phyloP scores from a whole-genome alignment of 2,329 filamentous ascomycete species.

The Gnomoniopsis smithogilvyi region DNA sequence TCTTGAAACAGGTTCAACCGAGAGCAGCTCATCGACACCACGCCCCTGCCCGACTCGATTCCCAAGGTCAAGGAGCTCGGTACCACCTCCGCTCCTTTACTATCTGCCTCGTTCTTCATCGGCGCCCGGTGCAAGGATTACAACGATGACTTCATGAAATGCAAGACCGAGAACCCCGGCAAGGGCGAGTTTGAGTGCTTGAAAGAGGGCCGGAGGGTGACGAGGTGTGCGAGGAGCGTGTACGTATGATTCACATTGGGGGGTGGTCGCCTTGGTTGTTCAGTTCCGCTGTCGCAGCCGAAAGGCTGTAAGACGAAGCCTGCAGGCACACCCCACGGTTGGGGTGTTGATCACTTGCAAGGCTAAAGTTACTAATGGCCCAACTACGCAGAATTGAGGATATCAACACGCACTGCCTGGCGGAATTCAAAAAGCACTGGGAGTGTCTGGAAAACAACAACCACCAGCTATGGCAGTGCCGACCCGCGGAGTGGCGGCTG shows the following conservation, averaged over 20 bases:
- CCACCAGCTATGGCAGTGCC: conserved; percentile 95
- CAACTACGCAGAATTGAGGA: conserved; percentile 70
- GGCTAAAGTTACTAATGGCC: conserved; percentile 1
- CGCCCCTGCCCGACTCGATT: conserved; percentile 87
- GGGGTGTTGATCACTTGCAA: background rate
- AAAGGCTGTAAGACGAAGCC: background rate
- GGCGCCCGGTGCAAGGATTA: conserved; percentile 90
- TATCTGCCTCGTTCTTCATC: conserved; percentile 95
- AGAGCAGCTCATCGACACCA: conserved; percentile 89
- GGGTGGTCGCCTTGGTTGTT: background rate
- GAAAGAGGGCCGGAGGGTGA: conserved; percentile 95
- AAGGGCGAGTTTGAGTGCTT: conserved; percentile 91
- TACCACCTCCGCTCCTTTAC: conserved; percentile 84
- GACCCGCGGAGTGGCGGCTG: conserved; percentile 79
- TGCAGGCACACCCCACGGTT: background rate
- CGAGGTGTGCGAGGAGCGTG: conserved; percentile 94
- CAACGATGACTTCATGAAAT: conserved; percentile 99
- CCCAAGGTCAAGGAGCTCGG: conserved; percentile 93
- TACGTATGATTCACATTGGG: conserved; percentile 50
- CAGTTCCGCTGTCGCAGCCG: background rate
- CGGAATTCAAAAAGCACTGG: conserved; percentile 92
- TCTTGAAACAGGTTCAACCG: conserved; percentile 78
- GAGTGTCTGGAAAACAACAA: conserved; percentile 96
- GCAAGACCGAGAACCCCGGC: conserved; percentile 92
- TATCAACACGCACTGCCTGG: conserved; percentile 90